These are phyloP conservation scores for Sarocladiaceae sp. DNA, from an alignment of 2,329 filamentous ascomycete species.

Conservation along the genomic window DNA sequence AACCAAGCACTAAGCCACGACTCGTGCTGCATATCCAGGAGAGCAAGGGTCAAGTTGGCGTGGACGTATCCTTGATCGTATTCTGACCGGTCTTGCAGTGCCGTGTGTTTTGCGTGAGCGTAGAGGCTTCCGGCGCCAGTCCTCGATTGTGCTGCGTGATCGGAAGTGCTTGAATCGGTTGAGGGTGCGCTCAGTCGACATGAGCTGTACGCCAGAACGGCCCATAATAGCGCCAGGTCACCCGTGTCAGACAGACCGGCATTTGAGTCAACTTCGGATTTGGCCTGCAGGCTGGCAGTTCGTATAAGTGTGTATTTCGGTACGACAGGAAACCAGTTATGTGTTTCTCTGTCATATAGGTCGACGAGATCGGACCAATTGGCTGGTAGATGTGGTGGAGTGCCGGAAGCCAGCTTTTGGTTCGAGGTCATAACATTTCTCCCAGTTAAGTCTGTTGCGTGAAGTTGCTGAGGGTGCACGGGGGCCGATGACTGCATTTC, in stretches of 20 bases:
- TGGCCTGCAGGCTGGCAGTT: constrained; percentile 1
- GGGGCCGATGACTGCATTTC: too few relatives aligned
- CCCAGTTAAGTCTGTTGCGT: neutral
- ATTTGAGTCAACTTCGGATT: neutral
- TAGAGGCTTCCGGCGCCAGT: too few relatives aligned
- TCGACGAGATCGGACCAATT: constrained; percentile 5
- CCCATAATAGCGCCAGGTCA: constrained; percentile 9
- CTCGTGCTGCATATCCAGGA: constrained; percentile 1
- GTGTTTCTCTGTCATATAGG: neutral
- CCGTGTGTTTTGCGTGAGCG: neutral
- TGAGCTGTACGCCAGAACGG: constrained; percentile 11
- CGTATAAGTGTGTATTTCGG: constrained; percentile 12
- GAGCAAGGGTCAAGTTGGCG: constrained; percentile 7
- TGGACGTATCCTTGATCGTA: constrained; percentile 9
- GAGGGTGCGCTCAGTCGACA: too few relatives aligned
- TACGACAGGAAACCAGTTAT: constrained; percentile 6
- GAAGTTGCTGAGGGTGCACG: neutral
- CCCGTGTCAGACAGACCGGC: neutral
- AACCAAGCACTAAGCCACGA: constrained; percentile 10
- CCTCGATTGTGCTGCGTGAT: too few relatives aligned
- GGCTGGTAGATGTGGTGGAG: neutral
- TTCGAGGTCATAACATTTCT: neutral
- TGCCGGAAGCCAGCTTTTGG: too few relatives aligned
- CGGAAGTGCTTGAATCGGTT: too few relatives aligned
- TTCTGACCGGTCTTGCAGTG: neutral